Evolutionary conservation across 1,284 basidiomycete species (phyloP).

Genomic region (Xerocomus minutiporus): DNA sequence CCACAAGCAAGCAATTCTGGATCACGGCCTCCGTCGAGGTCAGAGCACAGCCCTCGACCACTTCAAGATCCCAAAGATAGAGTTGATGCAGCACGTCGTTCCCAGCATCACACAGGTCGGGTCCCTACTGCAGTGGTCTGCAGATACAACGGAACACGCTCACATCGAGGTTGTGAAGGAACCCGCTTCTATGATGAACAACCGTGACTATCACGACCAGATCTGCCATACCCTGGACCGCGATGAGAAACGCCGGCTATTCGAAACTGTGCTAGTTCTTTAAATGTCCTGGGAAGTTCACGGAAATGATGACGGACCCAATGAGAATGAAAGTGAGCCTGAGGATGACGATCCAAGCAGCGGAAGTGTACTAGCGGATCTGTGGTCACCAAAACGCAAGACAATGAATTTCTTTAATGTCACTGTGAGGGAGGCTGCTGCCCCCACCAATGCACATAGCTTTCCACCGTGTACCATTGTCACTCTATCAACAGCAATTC

Average conservation of each 20-base stretch:
- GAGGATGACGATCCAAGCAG: not conserved
- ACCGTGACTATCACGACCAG: not conserved
- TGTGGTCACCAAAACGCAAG: not conserved
- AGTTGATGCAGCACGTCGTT: not conserved
- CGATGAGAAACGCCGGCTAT: no score
- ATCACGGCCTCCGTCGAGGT: no score
- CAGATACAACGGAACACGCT: not conserved
- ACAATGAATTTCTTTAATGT: not conserved
- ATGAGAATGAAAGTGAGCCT: not conserved
- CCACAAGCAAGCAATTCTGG: not conserved
- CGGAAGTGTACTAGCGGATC: not conserved
- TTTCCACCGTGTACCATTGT: not conserved
- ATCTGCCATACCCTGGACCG: not conserved
- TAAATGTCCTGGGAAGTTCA: not conserved
- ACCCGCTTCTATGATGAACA: not conserved
- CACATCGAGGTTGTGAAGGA: not conserved
- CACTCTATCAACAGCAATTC: not conserved
- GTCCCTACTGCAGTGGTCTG: not conserved
- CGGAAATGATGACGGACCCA: no score
- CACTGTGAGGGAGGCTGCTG: not conserved
- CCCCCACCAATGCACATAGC: not conserved
- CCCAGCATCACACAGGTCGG: not conserved
- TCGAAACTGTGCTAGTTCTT: not conserved
- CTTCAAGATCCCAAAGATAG: not conserved
- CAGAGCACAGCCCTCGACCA: not conserved